Base-by-base conservation (phyloP, 2,329 filamentous ascomycete species). In the Diaporthe destruens region DNA sequence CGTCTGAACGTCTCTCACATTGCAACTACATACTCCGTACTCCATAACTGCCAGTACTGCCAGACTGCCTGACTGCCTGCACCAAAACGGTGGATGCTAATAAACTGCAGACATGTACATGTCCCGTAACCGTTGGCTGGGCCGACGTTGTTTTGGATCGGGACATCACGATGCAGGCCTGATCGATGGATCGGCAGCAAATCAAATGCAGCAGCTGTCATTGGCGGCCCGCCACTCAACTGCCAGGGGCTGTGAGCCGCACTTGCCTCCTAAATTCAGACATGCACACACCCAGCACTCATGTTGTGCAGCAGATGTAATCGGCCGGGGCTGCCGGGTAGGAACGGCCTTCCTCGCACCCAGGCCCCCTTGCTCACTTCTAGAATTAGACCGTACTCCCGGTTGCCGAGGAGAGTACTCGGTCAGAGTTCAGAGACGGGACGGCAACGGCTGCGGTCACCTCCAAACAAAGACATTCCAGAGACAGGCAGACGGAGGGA, bases 121-220 rank as follows among this genome's bases (percentile, higher is more conserved):
- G 2, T 12, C 47, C 20, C 42, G 59, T 16, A n/a, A 25, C 57
- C 7, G 32, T 53, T 32, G 12, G 25, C 44, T 66, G 44, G 61
- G 61, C 61, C 61, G 44, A 39, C 61, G 61, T 66, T 66, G 61
- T 66, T 66, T 66, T 23, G 47, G 61, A 66, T 66, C 61, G 47
- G 61, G 61, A 53, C 61, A 66, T 51, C 16, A 20, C 61, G 61
- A 66, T 66, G 61, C 61, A 66, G 61, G 61, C 61, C 47, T 66
- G 61, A 66, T 66, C 47, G 61, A 53, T 66, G 61, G 61, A 66
- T 66, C 61, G 7, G 39, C 66, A 49, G 44, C 39, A 57, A 49
- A 57, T 57, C 53, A 57, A 57, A 49, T 57, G n/a, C 6, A 49
- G 53, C 20, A 25, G 29, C 29, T 36, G 12, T 18, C 42, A 69